A percentile compares a stretch with the other conserved stretches of the same genome.
phyloP scores from a whole-genome alignment of 164 flowering plant species.

The Stephania yunnanensis region DNA sequence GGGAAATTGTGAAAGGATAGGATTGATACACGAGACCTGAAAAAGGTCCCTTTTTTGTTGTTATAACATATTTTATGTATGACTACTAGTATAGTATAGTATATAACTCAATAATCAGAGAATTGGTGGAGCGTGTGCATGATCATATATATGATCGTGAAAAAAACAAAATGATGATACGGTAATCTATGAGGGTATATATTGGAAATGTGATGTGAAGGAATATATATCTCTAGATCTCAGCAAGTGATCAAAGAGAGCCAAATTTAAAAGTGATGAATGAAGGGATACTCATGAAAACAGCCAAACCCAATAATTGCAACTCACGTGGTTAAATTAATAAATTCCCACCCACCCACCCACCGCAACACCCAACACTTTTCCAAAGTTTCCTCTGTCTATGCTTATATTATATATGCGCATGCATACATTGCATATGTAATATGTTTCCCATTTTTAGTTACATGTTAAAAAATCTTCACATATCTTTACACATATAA shows the following conservation, averaged over 20 bases:
- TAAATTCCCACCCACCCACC: background rate
- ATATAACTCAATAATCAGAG: too few relatives aligned
- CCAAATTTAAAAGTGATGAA: too few relatives aligned
- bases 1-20: slow-evolving; percentile 25
- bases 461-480: too few relatives aligned
- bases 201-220: slow-evolving; percentile 17
- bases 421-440: too few relatives aligned
- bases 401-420: background rate
- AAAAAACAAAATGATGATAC: background rate
- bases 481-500: too few relatives aligned
- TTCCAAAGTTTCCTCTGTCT: background rate
- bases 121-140: background rate
- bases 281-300: background rate
- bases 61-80: background rate
- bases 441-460: too few relatives aligned
- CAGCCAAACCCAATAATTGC: slow-evolving; percentile 3
- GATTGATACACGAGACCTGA: slow-evolving; percentile 34
- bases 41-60: background rate
- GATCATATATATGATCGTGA: background rate
- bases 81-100: too few relatives aligned
- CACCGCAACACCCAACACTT: background rate
- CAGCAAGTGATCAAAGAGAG: too few relatives aligned
- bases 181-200: background rate
- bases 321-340: background rate
- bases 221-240: slow-evolving; percentile 18